A percentile compares a stretch with the other conserved stretches of the same genome.
These are phyloP conservation scores for Pseudozyma thailandica DNA, from an alignment of 1,284 basidiomycete species.

Conservation along the genomic window DNA sequence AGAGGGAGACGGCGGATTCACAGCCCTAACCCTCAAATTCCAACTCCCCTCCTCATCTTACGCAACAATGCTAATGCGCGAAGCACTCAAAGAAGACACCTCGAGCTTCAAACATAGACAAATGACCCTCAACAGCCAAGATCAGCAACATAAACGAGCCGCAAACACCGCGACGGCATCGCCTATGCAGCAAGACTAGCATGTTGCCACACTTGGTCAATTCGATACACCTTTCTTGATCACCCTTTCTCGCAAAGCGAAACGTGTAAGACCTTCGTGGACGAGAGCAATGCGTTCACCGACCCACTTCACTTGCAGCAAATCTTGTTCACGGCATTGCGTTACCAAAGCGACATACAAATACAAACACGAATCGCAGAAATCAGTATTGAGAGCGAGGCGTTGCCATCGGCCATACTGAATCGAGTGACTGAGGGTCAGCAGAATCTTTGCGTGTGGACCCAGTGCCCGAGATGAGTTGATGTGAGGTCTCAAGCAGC, in stretches of 20 bases:
- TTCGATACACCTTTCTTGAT: no score
- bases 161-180: neutral
- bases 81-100: slow-evolving; percentile 65
- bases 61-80: slow-evolving; percentile 65
- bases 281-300: no score
- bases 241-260: no score
- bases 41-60: slow-evolving; percentile 62
- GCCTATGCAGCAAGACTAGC: no score
- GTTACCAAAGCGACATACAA: slow-evolving; percentile 22
- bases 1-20: slow-evolving; percentile 20
- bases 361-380: slow-evolving; percentile 20
- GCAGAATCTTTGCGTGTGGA: no score
- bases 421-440: no score
- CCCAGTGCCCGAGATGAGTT: no score
- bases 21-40: slow-evolving; percentile 59
- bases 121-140: slow-evolving; percentile 52
- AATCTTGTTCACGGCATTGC: no score
- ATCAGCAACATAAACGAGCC: slow-evolving; percentile 45
- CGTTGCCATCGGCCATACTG: no score
- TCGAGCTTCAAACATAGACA: slow-evolving; percentile 51
- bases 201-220: neutral
- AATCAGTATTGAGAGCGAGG: no score
- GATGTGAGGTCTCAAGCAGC: slow-evolving; percentile 24
- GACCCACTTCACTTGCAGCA: no score
- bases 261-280: no score